These are phyloP conservation scores for Plasmodium ovale DNA, from an alignment of 169 alveolate species.

Conservation along the genomic window DNA sequence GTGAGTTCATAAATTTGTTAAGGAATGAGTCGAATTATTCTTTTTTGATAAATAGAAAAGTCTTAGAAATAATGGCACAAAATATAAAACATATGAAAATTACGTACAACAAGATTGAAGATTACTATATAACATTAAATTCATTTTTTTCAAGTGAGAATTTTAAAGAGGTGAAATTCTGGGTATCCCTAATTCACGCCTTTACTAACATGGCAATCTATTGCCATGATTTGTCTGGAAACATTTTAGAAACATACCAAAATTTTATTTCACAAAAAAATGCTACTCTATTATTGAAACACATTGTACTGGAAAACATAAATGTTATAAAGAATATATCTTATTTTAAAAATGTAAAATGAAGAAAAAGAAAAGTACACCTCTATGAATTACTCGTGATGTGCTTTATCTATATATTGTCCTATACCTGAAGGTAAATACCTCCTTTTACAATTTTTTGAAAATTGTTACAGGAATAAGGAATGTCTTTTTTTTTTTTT, in stretches of 20 bases:
- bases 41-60: conserved; percentile 31
- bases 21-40: conserved; percentile 16
- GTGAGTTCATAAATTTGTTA: conserved; percentile 26
- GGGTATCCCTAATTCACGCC: conserved; percentile 71
- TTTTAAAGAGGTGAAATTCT: conserved; percentile 25
- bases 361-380: no score
- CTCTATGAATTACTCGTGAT: not conserved
- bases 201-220: conserved; percentile 62
- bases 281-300: conserved; percentile 10
- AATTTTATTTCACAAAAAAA: conserved; percentile 15
- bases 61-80: conserved; percentile 17
- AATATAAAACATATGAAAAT: conserved; percentile 38
- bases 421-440: not conserved
- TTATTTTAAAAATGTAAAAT: not conserved
- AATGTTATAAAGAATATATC: conserved; percentile 35
- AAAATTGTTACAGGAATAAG: no score
- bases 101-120: conserved; percentile 32
- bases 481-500: no score
- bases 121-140: conserved; percentile 44
- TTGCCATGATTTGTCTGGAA: conserved; percentile 33
- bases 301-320: conserved; percentile 19
- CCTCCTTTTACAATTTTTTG: not conserved
- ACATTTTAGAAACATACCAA: conserved; percentile 16
- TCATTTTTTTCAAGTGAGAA: conserved; percentile 32
- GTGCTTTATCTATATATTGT: no score